Base-by-base conservation (phyloP, 176 grass and related monocot genomes). In the Eleusine coracana region DNA sequence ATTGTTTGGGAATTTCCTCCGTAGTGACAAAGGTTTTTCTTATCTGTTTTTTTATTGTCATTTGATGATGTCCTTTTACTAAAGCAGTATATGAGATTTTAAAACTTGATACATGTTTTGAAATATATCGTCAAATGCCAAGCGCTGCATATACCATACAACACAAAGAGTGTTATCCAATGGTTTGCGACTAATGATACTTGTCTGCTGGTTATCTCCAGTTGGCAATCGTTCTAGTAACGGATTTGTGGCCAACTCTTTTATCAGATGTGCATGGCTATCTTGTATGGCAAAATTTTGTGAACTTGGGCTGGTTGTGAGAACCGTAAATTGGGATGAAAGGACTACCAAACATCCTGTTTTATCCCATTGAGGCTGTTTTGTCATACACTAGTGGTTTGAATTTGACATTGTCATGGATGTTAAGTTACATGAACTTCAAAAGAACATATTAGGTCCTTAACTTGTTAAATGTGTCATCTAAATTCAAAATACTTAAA, bases 1-100 rank as follows among this genome's bases (percentile, higher is more conserved):
- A 61, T 71, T 73, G 21, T 80, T 52, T 77, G 71, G 73, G 18
- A 80, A 68, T 81, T 68, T 34, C 55, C 40, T 84, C 51, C 63
- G 28, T 51, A 68, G 50, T 18, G 89, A 75, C 58, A 68, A 78
- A 68, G 5, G 39, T 18, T 68, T 77, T 85, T 81, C 10, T 56
- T 56, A 56, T 66, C 61, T 87, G 71, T 20, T 71, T 78, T 68
- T 83, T 4, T 12, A 25, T 41, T 86, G 50, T 78, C 73, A 86
- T 69, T 74, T 83, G 23, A 62, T 60, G 11, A 73, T 68, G 48
- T 60, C 61, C 15, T 79, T 74, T 45, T 37, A 55, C 51, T 40
- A 54, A 82, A 83, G 83, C 50, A 37, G 13, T 79, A 83, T 83
- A 82, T 83, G 78, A 87, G 74, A 83, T 75, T 74, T 74, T 37